These are phyloP conservation scores for Anaeromyces robustus DNA, from an alignment of 192 early-diverging fungal species.

Conservation along the genomic window DNA sequence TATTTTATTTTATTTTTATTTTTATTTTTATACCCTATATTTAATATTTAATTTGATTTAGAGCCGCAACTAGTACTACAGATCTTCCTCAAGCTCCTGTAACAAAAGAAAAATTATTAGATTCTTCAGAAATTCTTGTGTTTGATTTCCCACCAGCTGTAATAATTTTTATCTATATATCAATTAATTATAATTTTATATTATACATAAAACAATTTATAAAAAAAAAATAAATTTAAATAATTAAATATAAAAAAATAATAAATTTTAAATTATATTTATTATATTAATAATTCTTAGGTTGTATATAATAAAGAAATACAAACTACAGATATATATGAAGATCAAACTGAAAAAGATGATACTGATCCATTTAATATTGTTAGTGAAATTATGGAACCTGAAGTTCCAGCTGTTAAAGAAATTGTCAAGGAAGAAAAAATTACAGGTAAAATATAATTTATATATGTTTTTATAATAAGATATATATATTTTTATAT, in stretches of 20 bases:
- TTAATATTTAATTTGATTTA: no score
- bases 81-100: conserved; percentile 23
- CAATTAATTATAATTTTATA: no score
- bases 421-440: conserved; percentile 42
- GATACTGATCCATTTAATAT: not conserved
- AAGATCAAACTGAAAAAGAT: not conserved
- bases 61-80: conserved; percentile 7
- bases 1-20: no score
- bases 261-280: not conserved
- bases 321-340: conserved; percentile 14
- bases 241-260: not conserved
- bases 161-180: no score
- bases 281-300: conserved; percentile 36
- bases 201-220: no score
- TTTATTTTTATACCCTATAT: no score
- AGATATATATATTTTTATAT: not conserved
- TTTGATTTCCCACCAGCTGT: conserved; percentile 79
- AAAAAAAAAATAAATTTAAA: no score
- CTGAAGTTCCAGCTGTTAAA: conserved; percentile 17
- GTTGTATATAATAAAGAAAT: conserved; percentile 79
- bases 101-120: conserved; percentile 14
- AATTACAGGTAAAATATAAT: conserved; percentile 14
- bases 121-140: conserved; percentile 54
- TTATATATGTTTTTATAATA: no score
- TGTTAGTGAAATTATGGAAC: conserved; percentile 3